Evolutionary conservation across 2,329 filamentous ascomycete species (phyloP).

Genomic region (Incumbomyces delicatus): DNA sequence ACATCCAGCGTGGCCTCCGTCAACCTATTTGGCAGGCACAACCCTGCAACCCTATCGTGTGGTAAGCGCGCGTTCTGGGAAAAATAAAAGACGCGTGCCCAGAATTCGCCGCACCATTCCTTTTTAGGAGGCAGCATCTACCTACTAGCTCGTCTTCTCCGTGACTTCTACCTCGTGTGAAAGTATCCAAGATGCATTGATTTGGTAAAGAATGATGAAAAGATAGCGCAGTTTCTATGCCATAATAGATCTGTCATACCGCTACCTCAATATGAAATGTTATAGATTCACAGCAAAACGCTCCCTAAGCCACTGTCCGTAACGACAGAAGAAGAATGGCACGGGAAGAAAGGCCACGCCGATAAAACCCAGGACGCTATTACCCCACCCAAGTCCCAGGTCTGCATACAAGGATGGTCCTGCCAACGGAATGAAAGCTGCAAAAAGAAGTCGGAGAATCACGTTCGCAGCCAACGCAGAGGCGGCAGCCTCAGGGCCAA

Average conservation of each 20-base stretch:
- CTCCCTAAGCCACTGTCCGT: conserved; percentile 8
- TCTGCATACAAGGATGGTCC: conserved; percentile 8
- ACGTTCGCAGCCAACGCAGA: conserved; percentile 27
- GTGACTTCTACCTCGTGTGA: too few relatives aligned
- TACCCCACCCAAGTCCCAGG: conserved; percentile 8
- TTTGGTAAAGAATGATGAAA: too few relatives aligned
- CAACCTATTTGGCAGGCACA: too few relatives aligned
- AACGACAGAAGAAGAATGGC: conserved; percentile 7
- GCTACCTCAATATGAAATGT: conserved; percentile 7
- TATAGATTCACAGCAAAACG: conserved; percentile 9
- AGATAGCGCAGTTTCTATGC: too few relatives aligned
- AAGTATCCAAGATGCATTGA: too few relatives aligned
- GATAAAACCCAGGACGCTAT: conserved; percentile 8
- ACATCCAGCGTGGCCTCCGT: too few relatives aligned
- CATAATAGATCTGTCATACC: not conserved
- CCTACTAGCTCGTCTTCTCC: too few relatives aligned
- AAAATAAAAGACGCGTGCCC: too few relatives aligned
- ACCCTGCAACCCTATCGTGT: too few relatives aligned
- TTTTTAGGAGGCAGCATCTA: too few relatives aligned
- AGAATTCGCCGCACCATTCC: too few relatives aligned
- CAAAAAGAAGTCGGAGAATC: conserved; percentile 11
- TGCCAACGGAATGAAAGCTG: conserved; percentile 8
- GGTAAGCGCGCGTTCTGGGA: too few relatives aligned
- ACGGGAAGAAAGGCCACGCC: conserved; percentile 8
- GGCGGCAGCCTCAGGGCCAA: conserved; percentile 24